Conservation (phyloP, 164 flowering plant genomes). For the Piper longum region DNA sequence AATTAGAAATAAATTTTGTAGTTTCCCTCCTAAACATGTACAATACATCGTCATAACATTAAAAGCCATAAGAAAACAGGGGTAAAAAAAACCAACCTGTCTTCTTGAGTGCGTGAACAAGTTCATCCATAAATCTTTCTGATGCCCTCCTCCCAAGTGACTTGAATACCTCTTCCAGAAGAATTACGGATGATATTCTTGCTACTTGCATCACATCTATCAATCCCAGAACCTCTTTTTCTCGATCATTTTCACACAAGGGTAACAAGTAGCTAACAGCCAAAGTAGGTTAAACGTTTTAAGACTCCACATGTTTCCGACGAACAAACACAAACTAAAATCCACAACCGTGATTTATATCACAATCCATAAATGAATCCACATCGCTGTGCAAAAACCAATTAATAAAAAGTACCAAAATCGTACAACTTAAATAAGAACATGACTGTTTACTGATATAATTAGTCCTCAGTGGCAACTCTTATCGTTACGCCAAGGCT, state of each 20-base stretch:
- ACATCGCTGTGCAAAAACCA: too few relatives aligned
- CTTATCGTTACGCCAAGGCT: too few relatives aligned
- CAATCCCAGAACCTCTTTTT: constrained; percentile 36
- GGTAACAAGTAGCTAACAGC: constrained; percentile 70
- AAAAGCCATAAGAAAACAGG: background rate
- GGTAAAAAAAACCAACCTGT: constrained; percentile 26
- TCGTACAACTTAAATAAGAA: too few relatives aligned
- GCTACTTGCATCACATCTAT: constrained; percentile 51
- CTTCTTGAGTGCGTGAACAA: constrained; percentile 30
- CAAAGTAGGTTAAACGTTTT: constrained; percentile 1
- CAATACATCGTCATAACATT: background rate
- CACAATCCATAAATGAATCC: background rate
- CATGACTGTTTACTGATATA: too few relatives aligned
- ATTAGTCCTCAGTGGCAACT: too few relatives aligned
- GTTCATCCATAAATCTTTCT: constrained; percentile 40
- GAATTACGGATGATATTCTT: constrained; percentile 32
- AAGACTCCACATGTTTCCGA: background rate
- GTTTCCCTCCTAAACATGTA: too few relatives aligned
- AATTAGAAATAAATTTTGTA: too few relatives aligned
- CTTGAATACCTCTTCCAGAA: constrained; percentile 31
- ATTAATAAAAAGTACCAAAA: too few relatives aligned
- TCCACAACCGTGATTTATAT: too few relatives aligned
- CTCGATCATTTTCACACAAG: constrained; percentile 49
- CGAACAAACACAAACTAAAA: too few relatives aligned
- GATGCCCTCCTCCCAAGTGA: constrained; percentile 48